phyloP scores from a whole-genome alignment of 2,329 filamentous ascomycete genomes.

The Sordariomycetes sp. region DNA sequence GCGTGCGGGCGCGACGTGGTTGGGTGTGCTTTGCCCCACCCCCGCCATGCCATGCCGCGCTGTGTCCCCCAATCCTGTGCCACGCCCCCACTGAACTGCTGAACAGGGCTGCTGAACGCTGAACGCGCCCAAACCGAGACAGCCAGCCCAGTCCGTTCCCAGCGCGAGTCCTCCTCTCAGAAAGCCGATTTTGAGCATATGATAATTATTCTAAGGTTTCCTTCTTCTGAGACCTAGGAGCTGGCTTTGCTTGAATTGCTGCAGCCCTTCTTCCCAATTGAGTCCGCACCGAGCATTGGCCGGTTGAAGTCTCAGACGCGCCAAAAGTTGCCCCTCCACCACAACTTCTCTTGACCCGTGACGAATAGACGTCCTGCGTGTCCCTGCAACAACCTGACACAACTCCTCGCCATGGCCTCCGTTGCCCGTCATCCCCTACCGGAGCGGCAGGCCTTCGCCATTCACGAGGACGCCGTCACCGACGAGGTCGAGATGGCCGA shows the following conservation, averaged over 20 bases:
- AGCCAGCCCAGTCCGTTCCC: background rate
- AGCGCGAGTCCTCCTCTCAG: background rate
- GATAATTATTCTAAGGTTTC: background rate
- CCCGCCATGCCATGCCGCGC: background rate
- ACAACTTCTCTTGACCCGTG: background rate
- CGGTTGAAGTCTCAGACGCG: background rate
- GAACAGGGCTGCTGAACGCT: background rate
- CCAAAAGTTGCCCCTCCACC: background rate
- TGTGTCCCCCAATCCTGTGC: background rate
- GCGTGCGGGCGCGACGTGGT: slow-evolving; percentile 5
- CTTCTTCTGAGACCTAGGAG: no score
- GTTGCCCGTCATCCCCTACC: background rate
- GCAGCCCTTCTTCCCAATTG: background rate
- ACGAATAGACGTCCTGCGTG: background rate
- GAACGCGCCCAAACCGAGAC: background rate
- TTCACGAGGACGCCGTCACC: slow-evolving; percentile 38
- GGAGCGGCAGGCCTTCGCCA: slow-evolving; percentile 29
- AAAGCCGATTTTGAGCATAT: background rate
- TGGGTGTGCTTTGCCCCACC: background rate
- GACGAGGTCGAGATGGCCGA: slow-evolving; percentile 35
- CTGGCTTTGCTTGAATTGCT: background rate
- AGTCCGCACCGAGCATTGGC: background rate
- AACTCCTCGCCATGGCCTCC: background rate
- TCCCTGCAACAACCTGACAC: background rate
- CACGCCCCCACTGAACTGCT: background rate